Evolutionary conservation across 2,329 filamentous ascomycete genomes (phyloP).

Genomic region (Ascosphaera aggregata): DNA sequence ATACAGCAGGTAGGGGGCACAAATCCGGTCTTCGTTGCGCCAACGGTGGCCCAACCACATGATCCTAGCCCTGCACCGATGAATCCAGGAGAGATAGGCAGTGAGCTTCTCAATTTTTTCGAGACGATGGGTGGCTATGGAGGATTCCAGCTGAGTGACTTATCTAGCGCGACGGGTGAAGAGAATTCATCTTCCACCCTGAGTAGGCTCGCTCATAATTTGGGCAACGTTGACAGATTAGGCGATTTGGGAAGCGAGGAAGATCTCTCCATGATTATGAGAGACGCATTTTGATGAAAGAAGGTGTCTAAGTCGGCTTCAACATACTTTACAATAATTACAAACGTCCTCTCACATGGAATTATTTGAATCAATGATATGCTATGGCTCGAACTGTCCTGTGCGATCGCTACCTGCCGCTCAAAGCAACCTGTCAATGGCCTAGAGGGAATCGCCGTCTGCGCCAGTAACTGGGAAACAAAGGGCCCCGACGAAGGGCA

Average conservation of each 20-base stretch:
- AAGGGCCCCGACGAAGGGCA: no score
- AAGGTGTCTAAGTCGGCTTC: no score
- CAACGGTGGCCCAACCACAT: constrained; percentile 10
- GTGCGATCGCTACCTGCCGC: no score
- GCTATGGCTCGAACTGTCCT: no score
- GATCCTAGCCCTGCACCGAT: constrained; percentile 28
- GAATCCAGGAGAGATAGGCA: constrained; percentile 34
- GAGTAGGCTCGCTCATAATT: not conserved
- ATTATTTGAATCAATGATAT: no score
- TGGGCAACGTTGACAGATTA: not conserved
- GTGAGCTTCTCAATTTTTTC: constrained; percentile 38
- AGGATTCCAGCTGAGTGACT: constrained; percentile 13
- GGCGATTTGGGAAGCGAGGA: constrained; percentile 30
- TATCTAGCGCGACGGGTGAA: not conserved
- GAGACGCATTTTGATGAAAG: constrained; percentile 39
- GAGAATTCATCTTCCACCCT: not conserved
- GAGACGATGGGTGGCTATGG: constrained; percentile 35
- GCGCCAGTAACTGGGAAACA: no score
- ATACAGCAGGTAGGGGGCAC: not conserved
- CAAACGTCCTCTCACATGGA: no score
- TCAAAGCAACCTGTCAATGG: no score
- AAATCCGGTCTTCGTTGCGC: constrained; percentile 26
- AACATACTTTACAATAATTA: no score
- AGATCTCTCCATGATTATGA: constrained; percentile 34
- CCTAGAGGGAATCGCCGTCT: no score